Percentiles rank a stretch among this genome's conserved stretches.
Conservation (phyloP, 306 rosid genomes). For the Vachellia collinsii region DNA sequence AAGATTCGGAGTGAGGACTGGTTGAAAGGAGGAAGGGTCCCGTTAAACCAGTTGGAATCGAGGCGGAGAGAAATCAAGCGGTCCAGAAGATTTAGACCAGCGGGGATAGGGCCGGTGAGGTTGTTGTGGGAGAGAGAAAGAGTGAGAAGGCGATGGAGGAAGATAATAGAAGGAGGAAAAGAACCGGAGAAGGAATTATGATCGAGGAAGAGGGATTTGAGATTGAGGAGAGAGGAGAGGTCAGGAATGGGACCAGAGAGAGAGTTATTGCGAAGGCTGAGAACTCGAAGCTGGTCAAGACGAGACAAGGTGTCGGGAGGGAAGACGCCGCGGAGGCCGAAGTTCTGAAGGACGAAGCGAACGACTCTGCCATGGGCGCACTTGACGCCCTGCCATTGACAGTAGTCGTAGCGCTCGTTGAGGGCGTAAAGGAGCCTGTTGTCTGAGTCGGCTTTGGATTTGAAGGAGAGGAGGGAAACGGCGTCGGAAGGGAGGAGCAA, state of each 20-base stretch:
- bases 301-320: slow-evolving; percentile 56
- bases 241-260: slow-evolving; percentile 81
- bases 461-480: slow-evolving; percentile 71
- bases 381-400: slow-evolving; percentile 89
- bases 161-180: slow-evolving; percentile 68
- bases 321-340: slow-evolving; percentile 63
- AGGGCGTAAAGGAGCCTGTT: slow-evolving; percentile 69
- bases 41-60: slow-evolving; percentile 63
- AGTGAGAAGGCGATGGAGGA: slow-evolving; percentile 60
- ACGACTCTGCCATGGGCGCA: slow-evolving; percentile 81
- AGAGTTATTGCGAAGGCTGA: slow-evolving; percentile 80
- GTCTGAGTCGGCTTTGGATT: slow-evolving; percentile 73
- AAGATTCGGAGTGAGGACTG: slow-evolving; percentile 48
- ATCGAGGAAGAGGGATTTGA: slow-evolving; percentile 70
- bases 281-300: slow-evolving; percentile 85
- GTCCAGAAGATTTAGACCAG: slow-evolving; percentile 43
- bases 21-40: slow-evolving; percentile 63
- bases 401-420: slow-evolving; percentile 75
- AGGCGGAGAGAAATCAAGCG: slow-evolving; percentile 68
- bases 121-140: slow-evolving; percentile 68
- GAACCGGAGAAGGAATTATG: slow-evolving; percentile 64
- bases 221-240: slow-evolving; percentile 67
- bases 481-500: slow-evolving; percentile 60
- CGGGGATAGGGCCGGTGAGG: slow-evolving; percentile 64
- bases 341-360: slow-evolving; percentile 50